Evolutionary conservation across 1,284 basidiomycete species (phyloP), one percentile per base, ranked within the genome.

Genomic region (Heliocybe sulcata): DNA sequence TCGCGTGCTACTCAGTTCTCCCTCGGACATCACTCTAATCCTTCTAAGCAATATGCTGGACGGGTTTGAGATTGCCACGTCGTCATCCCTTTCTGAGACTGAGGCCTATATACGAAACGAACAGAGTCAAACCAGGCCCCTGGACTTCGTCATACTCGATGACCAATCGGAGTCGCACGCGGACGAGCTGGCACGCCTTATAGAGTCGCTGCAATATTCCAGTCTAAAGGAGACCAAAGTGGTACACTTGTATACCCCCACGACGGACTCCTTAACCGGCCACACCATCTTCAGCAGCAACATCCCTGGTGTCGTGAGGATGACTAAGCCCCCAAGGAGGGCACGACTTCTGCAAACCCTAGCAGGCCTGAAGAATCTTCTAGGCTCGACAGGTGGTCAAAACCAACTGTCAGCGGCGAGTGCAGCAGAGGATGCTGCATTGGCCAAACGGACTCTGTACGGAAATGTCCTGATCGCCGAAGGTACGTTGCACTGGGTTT

Each of bases 381-480:
- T 79, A 0, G 72, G 73, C 55, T 67, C 71, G 9, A 66, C 73
- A 6, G 53, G 61, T 69, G 27, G 69, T 65, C 52, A 67, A 72
- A 14, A 60, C 68, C 19, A 71, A 8, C 71, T 72, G 35, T 63
- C 74, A 1, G 55, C 67, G 2, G 73, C 72, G 57, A n/a, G n/a
- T n/a, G 69, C 76, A 1, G 68, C 74, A 14, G 79, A 81, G 50
- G 77, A 78, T 51, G 59, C 77, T 11, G 63, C 72, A 2, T 64
- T 72, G 38, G 71, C 74, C 2, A 76, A 77, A 52, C 72, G 83
- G 25, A 83, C 78, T 2, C 67, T 85, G 3, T 83, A 70, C 60
- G 84, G 85, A 16, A 85, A 83, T 60, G 78, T 87, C 3, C 73
- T 88, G 9, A 75, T 88, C 16, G 85, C 85, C 11, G 85, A 88